A percentile compares a stretch with the other conserved stretches of the same genome.
Evolutionary conservation across 2,329 filamentous ascomycete genomes (phyloP).

Genomic region (Alternaria gaisen): DNA sequence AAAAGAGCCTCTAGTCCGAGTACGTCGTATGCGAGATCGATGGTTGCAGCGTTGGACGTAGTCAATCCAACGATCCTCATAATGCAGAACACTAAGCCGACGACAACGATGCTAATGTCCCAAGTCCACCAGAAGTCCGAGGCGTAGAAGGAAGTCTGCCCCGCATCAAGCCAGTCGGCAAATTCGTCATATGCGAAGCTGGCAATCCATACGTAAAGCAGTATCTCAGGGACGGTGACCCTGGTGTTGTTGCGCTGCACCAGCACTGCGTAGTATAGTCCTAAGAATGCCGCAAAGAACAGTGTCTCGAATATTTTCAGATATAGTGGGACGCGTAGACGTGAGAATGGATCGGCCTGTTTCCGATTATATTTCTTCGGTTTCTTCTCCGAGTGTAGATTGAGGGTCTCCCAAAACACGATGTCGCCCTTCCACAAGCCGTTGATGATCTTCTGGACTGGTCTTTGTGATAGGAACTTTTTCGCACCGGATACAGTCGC

Average conservation of each 20-base stretch:
- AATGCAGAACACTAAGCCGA: conserved; percentile 74
- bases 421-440: conserved; percentile 86
- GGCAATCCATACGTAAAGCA: conserved; percentile 85
- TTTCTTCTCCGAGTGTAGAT: conserved; percentile 75
- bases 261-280: conserved; percentile 86
- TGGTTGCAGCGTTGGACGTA: conserved; percentile 67
- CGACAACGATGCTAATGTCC: conserved; percentile 69
- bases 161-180: conserved; percentile 78
- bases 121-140: conserved; percentile 49
- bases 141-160: conserved; percentile 71
- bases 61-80: conserved; percentile 73
- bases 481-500: conserved; percentile 83
- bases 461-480: conserved; percentile 80
- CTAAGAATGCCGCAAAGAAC: conserved; percentile 80
- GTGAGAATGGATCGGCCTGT: conserved; percentile 61
- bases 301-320: conserved; percentile 84
- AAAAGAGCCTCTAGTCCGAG: conserved; percentile 87
- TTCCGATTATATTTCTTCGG: conserved; percentile 76
- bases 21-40: conserved; percentile 86
- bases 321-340: conserved; percentile 81
- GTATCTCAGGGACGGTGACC: conserved; percentile 73
- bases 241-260: conserved; percentile 72
- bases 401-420: conserved; percentile 85
- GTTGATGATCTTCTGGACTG: conserved; percentile 83
- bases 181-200: conserved; percentile 87